Base-by-base conservation (phyloP, 1,284 basidiomycete genomes). In the Paramarasmius palmivorus region DNA sequence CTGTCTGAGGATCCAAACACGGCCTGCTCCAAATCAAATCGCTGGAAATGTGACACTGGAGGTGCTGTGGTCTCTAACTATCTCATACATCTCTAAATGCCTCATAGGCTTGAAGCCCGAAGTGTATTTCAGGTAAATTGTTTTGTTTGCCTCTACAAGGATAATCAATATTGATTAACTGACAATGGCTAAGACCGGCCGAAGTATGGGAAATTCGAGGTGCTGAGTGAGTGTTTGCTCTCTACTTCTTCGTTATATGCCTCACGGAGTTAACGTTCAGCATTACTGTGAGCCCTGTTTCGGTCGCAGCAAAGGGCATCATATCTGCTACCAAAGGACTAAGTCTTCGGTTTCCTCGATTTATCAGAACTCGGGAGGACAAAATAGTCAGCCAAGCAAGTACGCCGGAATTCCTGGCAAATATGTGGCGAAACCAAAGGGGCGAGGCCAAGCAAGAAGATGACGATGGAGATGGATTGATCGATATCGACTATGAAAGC, bases 181-280 rank as follows among this genome's bases (percentile, higher is more conserved):
- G n/a, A n/a, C n/a, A n/a, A n/a, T n/a, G n/a, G n/a, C 29, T 32
- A 32, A 79, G 81, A 59, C 94, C 95, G 3, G 74, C 75, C 54
- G 92, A 95, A 67, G 91, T 95, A 32, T 95, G 93, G 93, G 93
- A 96, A 72, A 88, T 97, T 56, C 81, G 90, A 20, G 93, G 93
- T 17, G 93, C 95, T 50, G 93, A 95, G 90, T 92, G 63, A 69
- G 81, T 70, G 37, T 48, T 32, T 37, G 38, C 23, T n/a, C n/a
- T n/a, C n/a, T 20, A 40, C 47, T 44, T 34, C n/a, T 1, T 2
- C 19, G 23, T 17, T 19, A 32, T 34, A 34, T 25, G 44, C 25
- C 23, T 44, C 32, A 12, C 46, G 36, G 38, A 49, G 26, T 20
- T 55, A 48, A 6, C 29, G 45, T 53, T 19, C 60, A 93, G 91